A percentile compares a stretch with the other conserved stretches of the same genome.
Conservation (phyloP, 2,329 filamentous ascomycete species). For the Drechslera avenae region DNA sequence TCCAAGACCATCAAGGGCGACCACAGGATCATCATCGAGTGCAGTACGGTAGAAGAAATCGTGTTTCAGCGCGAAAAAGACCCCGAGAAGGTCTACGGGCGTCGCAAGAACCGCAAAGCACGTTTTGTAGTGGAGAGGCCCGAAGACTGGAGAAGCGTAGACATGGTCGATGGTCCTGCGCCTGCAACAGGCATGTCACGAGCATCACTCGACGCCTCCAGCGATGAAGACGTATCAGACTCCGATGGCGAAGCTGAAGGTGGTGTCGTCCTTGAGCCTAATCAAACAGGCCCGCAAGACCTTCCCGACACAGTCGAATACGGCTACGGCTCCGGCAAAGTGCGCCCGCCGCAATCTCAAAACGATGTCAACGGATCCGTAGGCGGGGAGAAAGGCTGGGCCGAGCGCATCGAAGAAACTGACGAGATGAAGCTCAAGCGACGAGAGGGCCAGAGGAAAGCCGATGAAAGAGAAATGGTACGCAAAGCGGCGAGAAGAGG, state of each 20-base stretch:
- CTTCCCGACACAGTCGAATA: constrained; percentile 26
- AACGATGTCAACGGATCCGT: constrained; percentile 63
- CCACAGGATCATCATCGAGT: constrained; percentile 55
- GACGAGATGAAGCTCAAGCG: constrained; percentile 58
- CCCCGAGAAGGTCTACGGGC: constrained; percentile 53
- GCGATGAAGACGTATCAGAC: constrained; percentile 22
- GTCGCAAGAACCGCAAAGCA: constrained; percentile 54
- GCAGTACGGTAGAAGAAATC: constrained; percentile 56
- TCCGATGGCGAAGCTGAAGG: constrained; percentile 25
- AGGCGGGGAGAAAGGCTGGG: constrained; percentile 61
- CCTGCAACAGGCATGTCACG: constrained; percentile 3
- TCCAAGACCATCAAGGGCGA: constrained; percentile 55
- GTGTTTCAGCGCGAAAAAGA: constrained; percentile 57
- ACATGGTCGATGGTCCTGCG: constrained; percentile 49
- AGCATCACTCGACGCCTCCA: not conserved
- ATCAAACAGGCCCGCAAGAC: not conserved
- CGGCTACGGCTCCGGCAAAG: constrained; percentile 38
- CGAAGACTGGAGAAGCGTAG: constrained; percentile 52
- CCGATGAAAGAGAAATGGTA: constrained; percentile 62
- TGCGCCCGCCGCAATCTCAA: constrained; percentile 49
- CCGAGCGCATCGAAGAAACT: constrained; percentile 59
- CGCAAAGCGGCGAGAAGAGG: constrained; percentile 66
- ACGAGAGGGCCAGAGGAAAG: constrained; percentile 55
- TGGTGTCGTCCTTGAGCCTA: constrained; percentile 19
- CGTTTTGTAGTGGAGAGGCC: constrained; percentile 47